Base-by-base conservation (phyloP, 371 early-diverging fungal genomes). In the Mortierella sp. region DNA sequence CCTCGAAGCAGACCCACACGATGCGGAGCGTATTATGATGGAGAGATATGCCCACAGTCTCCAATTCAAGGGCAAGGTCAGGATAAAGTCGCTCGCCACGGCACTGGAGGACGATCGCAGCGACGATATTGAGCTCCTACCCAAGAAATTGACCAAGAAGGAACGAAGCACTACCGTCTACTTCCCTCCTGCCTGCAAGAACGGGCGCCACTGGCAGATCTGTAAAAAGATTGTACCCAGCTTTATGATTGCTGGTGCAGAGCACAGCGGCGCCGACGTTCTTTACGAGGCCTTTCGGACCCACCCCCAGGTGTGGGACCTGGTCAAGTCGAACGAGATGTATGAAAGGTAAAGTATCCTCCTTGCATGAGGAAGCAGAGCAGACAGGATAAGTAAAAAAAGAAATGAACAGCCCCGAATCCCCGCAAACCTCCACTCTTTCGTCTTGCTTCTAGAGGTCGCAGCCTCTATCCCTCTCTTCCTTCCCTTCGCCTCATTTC, bases 161-260 rank as follows among this genome's bases (percentile, higher is more conserved):
- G 84, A 84, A 74, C 76, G 81, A 34, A 78, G 84, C 77, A 84
- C 84, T 7, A 76, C 81, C 71, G 89, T 91, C 44, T 91, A 92
- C 73, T 90, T 87, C 80, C 91, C 92, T 38, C 88, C 90, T 6
- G 88, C 88, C 28, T 91, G 91, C 80, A 89, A 89, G 76, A 87
- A 83, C 52, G 83, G 80, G 28, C 80, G 87, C 21, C 81, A 88
- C 72, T 84, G 84, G 84, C 85, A 80, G 31, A 84, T 88, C 16
- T 92, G 92, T 63, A 91, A 91, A 73, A 92, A 90, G 72, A 89
- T 90, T 54, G 88, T 92, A 9, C 92, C 92, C 26, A 90, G 91
- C 47, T 92, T 92, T 76, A 92, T 92, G 80, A 88, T 92, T 87
- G 92, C 92, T 60, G 92, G 92, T 52, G 89, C 91, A 28, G 92